Evolutionary conservation across 1,284 basidiomycete species (phyloP), one percentile per base, ranked within the genome.

Genomic region (Coniferiporia weirii): DNA sequence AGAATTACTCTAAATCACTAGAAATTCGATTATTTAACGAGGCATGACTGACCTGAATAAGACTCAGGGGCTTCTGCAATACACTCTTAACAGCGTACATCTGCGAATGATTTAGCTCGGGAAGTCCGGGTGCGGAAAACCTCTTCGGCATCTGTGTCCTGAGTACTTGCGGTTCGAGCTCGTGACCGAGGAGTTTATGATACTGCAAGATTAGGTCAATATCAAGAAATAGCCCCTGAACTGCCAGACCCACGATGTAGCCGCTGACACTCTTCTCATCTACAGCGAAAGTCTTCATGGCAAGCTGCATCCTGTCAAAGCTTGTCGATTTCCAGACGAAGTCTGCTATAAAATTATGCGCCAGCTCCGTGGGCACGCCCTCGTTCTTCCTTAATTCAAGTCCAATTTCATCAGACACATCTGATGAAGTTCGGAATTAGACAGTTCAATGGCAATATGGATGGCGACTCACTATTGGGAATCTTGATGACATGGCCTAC

Each of bases 301-400:
- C 97, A 52, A 93, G 80, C 71, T 99, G 97, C 97, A 99, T 99
- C 56, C 97, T 84, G 72, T 98, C 96, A 67, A 99, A 99, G 70
- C 94, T 97, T 0, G 97, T 99, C 6, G 94, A 95, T 74, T 99
- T 99, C 97, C 97, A 99, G 13, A 99, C 95, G 69, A 99, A 99
- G 71, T 99, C 97, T 46, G 89, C 95, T 0, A 91, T 89, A 69
- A 97, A 99, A 66, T 94, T 93, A 69, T 96, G 93, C 0, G 93
- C 96, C 75, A 95, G 86, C 53, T 99, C 95, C 19, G 89, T 85
- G 2, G 97, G 97, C 5, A 97, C 95, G n/a, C 92, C 93, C 64
- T 98, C 95, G 4, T 91, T 87, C 56, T 91, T 80, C 61, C 94
- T 81, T 49, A 99, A 79, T 73, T 99, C 97, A 62, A 99, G 78